Base-by-base conservation (phyloP, 2,329 filamentous ascomycete species). In the Rutstroemia sp. region DNA sequence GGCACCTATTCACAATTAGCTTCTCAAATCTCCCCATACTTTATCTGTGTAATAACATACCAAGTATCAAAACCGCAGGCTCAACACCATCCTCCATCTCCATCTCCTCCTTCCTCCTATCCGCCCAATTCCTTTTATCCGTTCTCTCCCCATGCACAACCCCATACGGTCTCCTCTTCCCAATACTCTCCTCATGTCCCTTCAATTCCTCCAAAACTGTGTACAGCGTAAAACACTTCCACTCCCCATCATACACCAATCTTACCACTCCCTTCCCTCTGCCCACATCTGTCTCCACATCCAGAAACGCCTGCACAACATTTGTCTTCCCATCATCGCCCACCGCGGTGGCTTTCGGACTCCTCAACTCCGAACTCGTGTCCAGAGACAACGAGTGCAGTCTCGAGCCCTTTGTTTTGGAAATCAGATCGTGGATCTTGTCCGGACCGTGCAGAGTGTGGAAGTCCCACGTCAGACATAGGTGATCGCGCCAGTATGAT, bases 221-320 rank as follows among this genome's bases (percentile, higher is more conserved):
- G 64, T 82, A 87, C 0, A 88, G 63, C 1, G 82, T 84, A 60
- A 81, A 86, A 0, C 82, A 78, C 65, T 82, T 84, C 83, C 83
- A 88, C 5, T 66, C 56, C 2, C 68, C 51, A 19, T 67, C 45
- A n/a, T 23, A 16, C 0, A 76, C 72, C 0, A 88, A 67, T 3
- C 81, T 73, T 0, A 79, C 73, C 1, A 87, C 61, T 1, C 85
- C 86, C 1, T 75, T 69, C 0, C 83, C 86, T 0, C 62, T 61
- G 0, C 84, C 84, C 1, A 80, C 62, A 5, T 73, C 70, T 0
- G 79, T 84, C 2, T 78, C 73, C 19, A 84, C 70, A 0, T 67
- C 74, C 50, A 85, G 69, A 61, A 82, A 85, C 57, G 80, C 79
- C 49, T 79, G 74, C 0, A 89, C 71, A 12, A 76, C 75, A 8